Evolutionary conservation across 768 basidiomycete species (phyloP).

Genomic region (Fomitopsis serialis): DNA sequence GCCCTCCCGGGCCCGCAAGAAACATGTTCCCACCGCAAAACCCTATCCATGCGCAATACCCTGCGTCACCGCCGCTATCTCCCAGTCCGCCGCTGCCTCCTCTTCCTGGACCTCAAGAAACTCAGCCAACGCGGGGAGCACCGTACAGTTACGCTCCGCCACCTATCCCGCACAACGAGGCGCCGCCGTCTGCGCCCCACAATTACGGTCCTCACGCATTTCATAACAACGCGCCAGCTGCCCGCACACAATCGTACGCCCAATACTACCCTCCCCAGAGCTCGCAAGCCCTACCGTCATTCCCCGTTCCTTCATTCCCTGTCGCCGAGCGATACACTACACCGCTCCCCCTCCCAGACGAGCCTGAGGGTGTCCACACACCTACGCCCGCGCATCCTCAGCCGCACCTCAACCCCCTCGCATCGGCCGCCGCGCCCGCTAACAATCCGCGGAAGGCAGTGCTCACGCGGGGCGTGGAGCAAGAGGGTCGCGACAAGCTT

Average conservation of each 20-base stretch:
- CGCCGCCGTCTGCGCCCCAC: not conserved
- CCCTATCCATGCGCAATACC: constrained; percentile 4
- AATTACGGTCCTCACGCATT: not conserved
- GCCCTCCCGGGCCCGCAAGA: not conserved
- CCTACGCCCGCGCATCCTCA: constrained; percentile 9
- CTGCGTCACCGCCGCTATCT: constrained; percentile 3
- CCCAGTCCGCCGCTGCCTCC: constrained; percentile 7
- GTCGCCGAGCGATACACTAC: constrained; percentile 43
- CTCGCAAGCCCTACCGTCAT: constrained; percentile 8
- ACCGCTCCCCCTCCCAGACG: constrained; percentile 47
- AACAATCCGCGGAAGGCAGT: not conserved
- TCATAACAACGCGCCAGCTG: not conserved
- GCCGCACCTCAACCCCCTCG: not conserved
- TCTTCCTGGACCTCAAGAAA: not conserved
- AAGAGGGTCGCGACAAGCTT: constrained; percentile 14
- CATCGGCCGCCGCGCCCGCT: not conserved
- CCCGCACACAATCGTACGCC: not conserved
- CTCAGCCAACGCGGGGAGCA: not conserved
- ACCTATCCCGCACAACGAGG: constrained; percentile 6
- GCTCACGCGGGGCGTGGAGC: constrained; percentile 7
- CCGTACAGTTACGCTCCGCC: constrained; percentile 13
- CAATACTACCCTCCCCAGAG: not conserved
- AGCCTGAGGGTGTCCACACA: constrained; percentile 23
- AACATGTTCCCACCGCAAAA: constrained; percentile 4
- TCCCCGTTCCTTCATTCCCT: constrained; percentile 34